A percentile compares a stretch with the other conserved stretches of the same genome.
Evolutionary conservation across 2,329 filamentous ascomycete genomes (phyloP).

Genomic region (Colletotrichum sp.): DNA sequence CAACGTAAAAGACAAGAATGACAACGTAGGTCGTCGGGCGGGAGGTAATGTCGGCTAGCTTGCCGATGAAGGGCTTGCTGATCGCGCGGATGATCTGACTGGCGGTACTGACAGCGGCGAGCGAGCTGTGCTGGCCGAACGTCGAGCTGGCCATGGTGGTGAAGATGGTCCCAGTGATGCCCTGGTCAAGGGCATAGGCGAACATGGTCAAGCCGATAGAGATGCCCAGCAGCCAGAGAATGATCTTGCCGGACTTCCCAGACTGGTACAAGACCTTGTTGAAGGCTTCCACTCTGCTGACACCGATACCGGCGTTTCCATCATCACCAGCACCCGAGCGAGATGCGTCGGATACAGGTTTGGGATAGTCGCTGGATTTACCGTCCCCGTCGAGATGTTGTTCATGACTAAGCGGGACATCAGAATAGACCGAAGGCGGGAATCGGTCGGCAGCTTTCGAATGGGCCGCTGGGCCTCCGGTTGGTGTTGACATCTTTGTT

Average conservation of each 20-base stretch:
- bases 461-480: background rate
- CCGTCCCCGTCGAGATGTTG: background rate
- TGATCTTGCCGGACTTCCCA: conserved; percentile 34
- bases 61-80: conserved; percentile 43
- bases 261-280: conserved; percentile 45
- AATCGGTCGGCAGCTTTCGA: background rate
- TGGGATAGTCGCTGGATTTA: background rate
- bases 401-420: background rate
- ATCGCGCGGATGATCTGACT: conserved; percentile 42
- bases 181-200: conserved; percentile 41
- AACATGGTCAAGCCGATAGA: conserved; percentile 43
- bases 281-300: conserved; percentile 41
- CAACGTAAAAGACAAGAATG: conserved; percentile 41
- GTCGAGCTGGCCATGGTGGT: conserved; percentile 37
- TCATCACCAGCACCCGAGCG: background rate
- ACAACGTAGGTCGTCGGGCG: conserved; percentile 43
- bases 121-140: conserved; percentile 35
- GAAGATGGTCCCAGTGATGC: conserved; percentile 39
- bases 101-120: conserved; percentile 36
- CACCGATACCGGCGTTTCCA: conserved; percentile 24
- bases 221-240: conserved; percentile 37
- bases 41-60: conserved; percentile 42
- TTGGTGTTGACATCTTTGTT: background rate
- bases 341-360: background rate
- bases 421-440: background rate